Conservation (phyloP, 2,329 filamentous ascomycete species). For the Penicillium polonicum region DNA sequence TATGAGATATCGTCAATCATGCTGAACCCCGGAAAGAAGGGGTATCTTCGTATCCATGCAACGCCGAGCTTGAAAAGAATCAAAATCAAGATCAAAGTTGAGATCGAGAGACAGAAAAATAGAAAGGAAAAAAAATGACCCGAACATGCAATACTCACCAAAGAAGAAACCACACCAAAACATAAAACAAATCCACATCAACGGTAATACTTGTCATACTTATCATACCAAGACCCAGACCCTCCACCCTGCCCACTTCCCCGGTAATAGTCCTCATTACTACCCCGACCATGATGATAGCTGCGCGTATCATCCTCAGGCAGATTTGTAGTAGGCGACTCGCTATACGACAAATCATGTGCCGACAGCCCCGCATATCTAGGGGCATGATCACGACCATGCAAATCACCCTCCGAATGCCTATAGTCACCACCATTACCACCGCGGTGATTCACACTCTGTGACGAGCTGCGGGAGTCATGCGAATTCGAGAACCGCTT, state of each 20-base stretch:
- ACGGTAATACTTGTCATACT: conserved; percentile 23
- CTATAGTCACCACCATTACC: conserved; percentile 29
- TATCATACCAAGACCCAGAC: conserved; percentile 22
- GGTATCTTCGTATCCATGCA: conserved; percentile 23
- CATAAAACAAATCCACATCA: conserved; percentile 15
- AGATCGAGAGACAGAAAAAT: conserved; percentile 2
- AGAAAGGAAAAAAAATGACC: neutral
- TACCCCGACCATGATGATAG: conserved; percentile 30
- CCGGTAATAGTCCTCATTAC: conserved; percentile 44
- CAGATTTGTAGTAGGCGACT: conserved; percentile 22
- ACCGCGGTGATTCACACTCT: conserved; percentile 21
- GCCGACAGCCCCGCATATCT: conserved; percentile 22
- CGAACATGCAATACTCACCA: neutral
- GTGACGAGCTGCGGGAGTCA: conserved; percentile 35
- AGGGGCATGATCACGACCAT: conserved; percentile 23
- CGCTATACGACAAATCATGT: conserved; percentile 27
- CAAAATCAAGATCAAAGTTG: neutral
- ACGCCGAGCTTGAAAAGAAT: conserved; percentile 14
- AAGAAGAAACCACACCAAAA: neutral
- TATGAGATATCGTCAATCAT: conserved; percentile 15
- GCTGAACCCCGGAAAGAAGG: conserved; percentile 15
- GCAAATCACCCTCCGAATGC: conserved; percentile 38
- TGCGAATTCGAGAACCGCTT: conserved; percentile 12
- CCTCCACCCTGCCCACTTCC: conserved; percentile 30
- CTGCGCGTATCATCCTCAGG: conserved; percentile 28